A percentile compares a stretch with the other conserved stretches of the same genome.
Evolutionary conservation across 495 filamentous ascomycete genomes (phyloP).

Genomic region (Parmelia sp.): DNA sequence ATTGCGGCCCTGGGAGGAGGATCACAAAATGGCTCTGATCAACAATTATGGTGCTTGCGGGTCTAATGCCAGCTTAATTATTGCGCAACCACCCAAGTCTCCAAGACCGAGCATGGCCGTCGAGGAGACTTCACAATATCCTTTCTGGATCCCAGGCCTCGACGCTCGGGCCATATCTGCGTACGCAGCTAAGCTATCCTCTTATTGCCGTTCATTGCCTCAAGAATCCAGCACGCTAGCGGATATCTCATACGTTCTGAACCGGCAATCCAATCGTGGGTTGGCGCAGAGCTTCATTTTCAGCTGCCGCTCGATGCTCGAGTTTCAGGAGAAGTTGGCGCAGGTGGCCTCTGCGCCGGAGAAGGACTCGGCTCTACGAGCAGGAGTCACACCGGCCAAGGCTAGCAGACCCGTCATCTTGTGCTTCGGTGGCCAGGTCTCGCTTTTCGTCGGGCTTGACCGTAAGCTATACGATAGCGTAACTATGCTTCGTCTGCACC

Average conservation of each 20-base stretch:
- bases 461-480: neutral
- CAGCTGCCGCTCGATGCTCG: slow-evolving; percentile 8
- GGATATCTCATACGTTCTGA: too few relatives aligned
- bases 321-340: slow-evolving; percentile 14
- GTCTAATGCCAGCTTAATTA: slow-evolving; percentile 33
- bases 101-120: too few relatives aligned
- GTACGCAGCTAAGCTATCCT: slow-evolving; percentile 4
- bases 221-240: slow-evolving; percentile 6
- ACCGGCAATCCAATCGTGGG: slow-evolving; percentile 24
- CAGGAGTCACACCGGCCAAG: neutral
- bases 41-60: slow-evolving; percentile 39
- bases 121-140: slow-evolving; percentile 18
- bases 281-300: slow-evolving; percentile 17
- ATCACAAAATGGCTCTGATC: slow-evolving; percentile 28
- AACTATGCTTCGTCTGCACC: neutral
- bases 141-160: slow-evolving; percentile 32
- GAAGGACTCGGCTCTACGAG: too few relatives aligned
- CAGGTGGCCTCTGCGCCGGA: too few relatives aligned
- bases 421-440: neutral
- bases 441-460: neutral
- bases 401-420: neutral
- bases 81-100: neutral
- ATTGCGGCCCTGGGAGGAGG: slow-evolving; percentile 28
- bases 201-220: slow-evolving; percentile 13
- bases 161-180: slow-evolving; percentile 26